Evolutionary conservation across 75 land plant species (phyloP).

Genomic region (Selaginella tamariscina): DNA sequence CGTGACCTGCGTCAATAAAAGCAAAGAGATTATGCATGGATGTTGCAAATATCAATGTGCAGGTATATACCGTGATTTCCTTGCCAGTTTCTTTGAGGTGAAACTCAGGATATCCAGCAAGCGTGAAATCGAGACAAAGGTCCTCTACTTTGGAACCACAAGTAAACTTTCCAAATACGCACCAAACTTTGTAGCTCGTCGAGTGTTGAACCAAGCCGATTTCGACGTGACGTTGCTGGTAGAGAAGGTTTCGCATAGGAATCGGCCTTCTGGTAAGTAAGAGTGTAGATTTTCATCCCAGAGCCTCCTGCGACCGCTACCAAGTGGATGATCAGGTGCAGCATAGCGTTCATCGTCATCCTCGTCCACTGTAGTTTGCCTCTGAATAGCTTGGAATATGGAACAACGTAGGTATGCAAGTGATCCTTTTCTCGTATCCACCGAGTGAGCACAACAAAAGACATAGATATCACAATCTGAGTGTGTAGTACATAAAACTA

Average conservation of each 20-base stretch:
- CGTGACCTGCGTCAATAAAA: slow-evolving; percentile 31
- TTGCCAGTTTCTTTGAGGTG: slow-evolving; percentile 25
- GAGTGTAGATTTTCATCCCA: slow-evolving; percentile 84
- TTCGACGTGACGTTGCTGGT: too few species aligned
- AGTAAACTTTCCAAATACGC: slow-evolving; percentile 19
- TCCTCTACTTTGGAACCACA: slow-evolving; percentile 47
- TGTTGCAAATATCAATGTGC: not conserved
- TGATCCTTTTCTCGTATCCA: too few species aligned
- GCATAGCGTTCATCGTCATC: slow-evolving; percentile 72
- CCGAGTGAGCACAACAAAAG: too few species aligned
- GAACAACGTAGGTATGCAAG: too few species aligned
- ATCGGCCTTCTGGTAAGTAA: slow-evolving; percentile 75
- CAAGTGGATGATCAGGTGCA: slow-evolving; percentile 43
- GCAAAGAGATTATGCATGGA: not conserved
- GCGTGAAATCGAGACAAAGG: slow-evolving; percentile 63
- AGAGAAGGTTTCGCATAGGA: not conserved
- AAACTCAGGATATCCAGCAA: slow-evolving; percentile 70
- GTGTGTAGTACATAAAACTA: too few species aligned
- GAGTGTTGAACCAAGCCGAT: slow-evolving; percentile 42
- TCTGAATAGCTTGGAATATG: slow-evolving; percentile 84
- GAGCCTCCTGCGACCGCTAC: slow-evolving; percentile 68
- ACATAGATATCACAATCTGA: too few species aligned
- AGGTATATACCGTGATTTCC: slow-evolving; percentile 32
- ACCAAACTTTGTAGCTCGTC: slow-evolving; percentile 54
- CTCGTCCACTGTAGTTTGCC: slow-evolving; percentile 68